phyloP scores from a whole-genome alignment of 352 stramenopile species.

The Globisporangium orthogonon region DNA sequence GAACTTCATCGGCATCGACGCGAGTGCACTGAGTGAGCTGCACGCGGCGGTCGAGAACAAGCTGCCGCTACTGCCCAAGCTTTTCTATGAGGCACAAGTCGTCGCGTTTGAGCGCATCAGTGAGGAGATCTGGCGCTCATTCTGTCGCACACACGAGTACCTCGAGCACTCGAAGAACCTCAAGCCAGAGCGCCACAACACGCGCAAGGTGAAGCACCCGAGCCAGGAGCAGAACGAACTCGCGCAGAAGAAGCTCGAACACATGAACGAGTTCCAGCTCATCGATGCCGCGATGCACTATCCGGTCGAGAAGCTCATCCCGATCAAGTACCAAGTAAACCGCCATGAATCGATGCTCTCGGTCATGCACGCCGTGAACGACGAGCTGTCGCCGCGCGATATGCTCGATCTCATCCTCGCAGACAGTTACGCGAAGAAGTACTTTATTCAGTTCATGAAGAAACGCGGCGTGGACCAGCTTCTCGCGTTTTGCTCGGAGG shows the following conservation, averaged over 20 bases:
- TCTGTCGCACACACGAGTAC: conserved; percentile 68
- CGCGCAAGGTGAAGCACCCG: conserved; percentile 3
- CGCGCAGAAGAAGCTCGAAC: conserved; percentile 47
- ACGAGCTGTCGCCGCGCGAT: conserved; percentile 40
- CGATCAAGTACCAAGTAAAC: conserved; percentile 20
- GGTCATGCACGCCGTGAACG: conserved; percentile 16
- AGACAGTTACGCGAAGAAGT: conserved; percentile 63
- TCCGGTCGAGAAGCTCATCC: conserved; percentile 67
- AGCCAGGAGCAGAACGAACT: conserved; percentile 36
- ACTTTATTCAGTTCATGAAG: conserved; percentile 73
- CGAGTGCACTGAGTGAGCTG: conserved; percentile 30
- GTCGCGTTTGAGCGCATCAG: conserved; percentile 53
- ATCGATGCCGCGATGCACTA: conserved; percentile 73
- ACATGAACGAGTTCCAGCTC: conserved; percentile 58
- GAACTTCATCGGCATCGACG: conserved; percentile 39
- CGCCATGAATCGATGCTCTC: conserved; percentile 6
- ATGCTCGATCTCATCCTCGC: conserved; percentile 37
- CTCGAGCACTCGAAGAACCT: conserved; percentile 47
- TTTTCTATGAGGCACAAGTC: conserved; percentile 68
- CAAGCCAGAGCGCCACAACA: conserved; percentile 16
- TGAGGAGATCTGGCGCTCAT: conserved; percentile 59
- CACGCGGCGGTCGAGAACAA: conserved; percentile 41
- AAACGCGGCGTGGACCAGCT: conserved; percentile 55
- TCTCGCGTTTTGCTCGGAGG: conserved; percentile 70
- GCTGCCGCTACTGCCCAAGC: conserved; percentile 39